Percentiles rank a stretch among this genome's conserved stretches.
These are phyloP conservation scores for Beta corolliflora DNA, from an alignment of 179 eudicot genomes.

Conservation along the genomic window DNA sequence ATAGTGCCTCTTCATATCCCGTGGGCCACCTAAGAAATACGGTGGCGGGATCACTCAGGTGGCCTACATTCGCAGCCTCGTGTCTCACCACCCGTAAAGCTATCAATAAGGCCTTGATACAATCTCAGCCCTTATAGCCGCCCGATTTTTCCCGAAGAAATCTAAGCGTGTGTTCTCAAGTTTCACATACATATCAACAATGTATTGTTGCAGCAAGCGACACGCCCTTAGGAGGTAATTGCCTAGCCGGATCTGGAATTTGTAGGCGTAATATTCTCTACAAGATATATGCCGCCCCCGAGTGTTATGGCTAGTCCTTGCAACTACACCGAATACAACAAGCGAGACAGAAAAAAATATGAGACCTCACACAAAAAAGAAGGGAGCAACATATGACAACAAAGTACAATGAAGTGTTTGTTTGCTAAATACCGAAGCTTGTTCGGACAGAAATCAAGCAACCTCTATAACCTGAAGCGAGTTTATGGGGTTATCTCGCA, in stretches of 20 bases:
- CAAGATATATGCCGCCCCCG: too few species aligned
- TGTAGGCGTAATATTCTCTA: background rate
- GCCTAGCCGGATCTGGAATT: background rate
- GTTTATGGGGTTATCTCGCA: too few species aligned
- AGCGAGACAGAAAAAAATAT: background rate
- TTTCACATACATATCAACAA: conserved; percentile 20
- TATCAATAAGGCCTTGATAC: background rate
- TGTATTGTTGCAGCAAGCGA: conserved; percentile 8
- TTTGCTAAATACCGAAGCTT: too few species aligned
- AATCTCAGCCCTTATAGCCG: background rate
- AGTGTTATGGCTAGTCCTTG: background rate
- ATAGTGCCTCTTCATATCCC: background rate
- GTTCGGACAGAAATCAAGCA: background rate
- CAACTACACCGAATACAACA: background rate
- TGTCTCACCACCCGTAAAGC: background rate
- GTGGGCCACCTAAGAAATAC: background rate
- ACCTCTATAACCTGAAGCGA: background rate
- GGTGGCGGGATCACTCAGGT: background rate
- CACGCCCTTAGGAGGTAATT: background rate
- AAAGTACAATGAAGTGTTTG: too few species aligned
- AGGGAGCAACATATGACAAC: too few species aligned
- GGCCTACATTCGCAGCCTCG: background rate
- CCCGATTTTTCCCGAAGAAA: background rate
- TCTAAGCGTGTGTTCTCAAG: conserved; percentile 12
- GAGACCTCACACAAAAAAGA: too few species aligned